Percentiles rank a stretch among this genome's conserved stretches.
Evolutionary conservation across 2,329 filamentous ascomycete species (phyloP).

Genomic region (Trichophyton equinum): DNA sequence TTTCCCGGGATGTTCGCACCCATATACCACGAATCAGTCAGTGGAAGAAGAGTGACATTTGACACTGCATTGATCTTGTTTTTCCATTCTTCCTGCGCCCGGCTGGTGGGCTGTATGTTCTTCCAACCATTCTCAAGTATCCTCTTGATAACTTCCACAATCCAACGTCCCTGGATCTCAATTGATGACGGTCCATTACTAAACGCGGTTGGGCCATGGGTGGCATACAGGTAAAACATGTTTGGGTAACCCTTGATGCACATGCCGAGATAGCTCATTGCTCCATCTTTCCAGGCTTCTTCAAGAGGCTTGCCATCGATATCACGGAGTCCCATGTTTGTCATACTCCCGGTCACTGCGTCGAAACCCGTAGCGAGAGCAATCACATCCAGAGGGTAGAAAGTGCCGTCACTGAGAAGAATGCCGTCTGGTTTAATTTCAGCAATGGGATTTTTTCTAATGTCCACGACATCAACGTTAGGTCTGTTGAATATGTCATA

Average conservation of each 20-base stretch:
- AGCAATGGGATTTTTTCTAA: slow-evolving; percentile 33
- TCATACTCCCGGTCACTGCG: slow-evolving; percentile 27
- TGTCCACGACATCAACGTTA: slow-evolving; percentile 37
- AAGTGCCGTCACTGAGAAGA: slow-evolving; percentile 24
- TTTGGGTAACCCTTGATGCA: slow-evolving; percentile 31
- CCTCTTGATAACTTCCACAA: slow-evolving; percentile 40
- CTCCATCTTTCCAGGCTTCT: slow-evolving; percentile 26
- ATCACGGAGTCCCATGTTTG: slow-evolving; percentile 23
- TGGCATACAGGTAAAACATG: slow-evolving; percentile 43
- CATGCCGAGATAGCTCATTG: slow-evolving; percentile 26
- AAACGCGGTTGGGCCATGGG: slow-evolving; percentile 45
- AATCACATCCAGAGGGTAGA: slow-evolving; percentile 29
- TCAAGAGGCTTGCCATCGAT: slow-evolving; percentile 20
- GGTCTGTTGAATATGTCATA: slow-evolving; percentile 39
- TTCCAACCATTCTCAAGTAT: slow-evolving; percentile 36
- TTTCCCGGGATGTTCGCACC: slow-evolving; percentile 46
- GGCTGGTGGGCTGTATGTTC: slow-evolving; percentile 39
- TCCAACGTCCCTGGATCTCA: slow-evolving; percentile 46
- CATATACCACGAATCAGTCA: slow-evolving; percentile 42
- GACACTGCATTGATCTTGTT: slow-evolving; percentile 35
- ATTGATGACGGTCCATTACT: slow-evolving; percentile 43
- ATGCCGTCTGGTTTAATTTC: slow-evolving; percentile 32
- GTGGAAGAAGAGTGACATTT: slow-evolving; percentile 39
- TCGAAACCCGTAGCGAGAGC: slow-evolving; percentile 34
- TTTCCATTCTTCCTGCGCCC: slow-evolving; percentile 41